phyloP scores from a whole-genome alignment of 148 eudicot genomes.

The Vaccinium vitisidaea region DNA sequence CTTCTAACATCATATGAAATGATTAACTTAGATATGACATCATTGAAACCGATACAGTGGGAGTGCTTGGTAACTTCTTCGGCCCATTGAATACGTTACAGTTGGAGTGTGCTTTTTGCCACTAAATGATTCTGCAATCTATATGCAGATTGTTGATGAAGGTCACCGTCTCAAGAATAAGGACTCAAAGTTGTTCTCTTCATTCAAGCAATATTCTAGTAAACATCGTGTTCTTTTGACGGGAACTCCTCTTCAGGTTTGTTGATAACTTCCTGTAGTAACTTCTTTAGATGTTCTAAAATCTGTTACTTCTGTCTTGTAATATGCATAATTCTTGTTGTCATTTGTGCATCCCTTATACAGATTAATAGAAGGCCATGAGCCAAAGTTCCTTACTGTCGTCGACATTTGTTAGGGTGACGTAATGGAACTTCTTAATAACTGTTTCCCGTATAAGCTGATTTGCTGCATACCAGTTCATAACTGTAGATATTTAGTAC shows the following conservation, averaged over 20 bases:
- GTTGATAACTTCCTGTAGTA: constrained; percentile 10
- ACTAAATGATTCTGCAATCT: constrained; percentile 18
- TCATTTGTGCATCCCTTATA: not conserved
- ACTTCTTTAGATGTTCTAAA: not conserved
- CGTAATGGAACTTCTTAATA: not conserved
- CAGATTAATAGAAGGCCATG: not conserved
- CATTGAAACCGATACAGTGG: constrained; percentile 92
- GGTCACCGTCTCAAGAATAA: constrained; percentile 98
- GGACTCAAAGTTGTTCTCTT: constrained; percentile 85
- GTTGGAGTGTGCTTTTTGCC: constrained; percentile 10
- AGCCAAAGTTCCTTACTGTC: not conserved
- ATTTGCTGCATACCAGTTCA: not conserved
- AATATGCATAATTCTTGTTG: not conserved
- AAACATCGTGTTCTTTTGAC: constrained; percentile 91
- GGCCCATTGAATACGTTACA: not conserved
- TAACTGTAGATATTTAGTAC: not conserved
- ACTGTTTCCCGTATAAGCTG: not conserved
- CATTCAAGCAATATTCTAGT: constrained; percentile 68
- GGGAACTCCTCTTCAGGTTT: constrained; percentile 99
- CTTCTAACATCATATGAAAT: constrained; percentile 94
- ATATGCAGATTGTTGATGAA: constrained; percentile 89
- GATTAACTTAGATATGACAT: constrained; percentile 74
- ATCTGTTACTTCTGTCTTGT: not conserved
- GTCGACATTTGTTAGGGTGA: not conserved
- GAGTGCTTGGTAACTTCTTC: constrained; percentile 76